Base-by-base conservation (phyloP, 2,329 filamentous ascomycete genomes). In the Sporothrix phasma region DNA sequence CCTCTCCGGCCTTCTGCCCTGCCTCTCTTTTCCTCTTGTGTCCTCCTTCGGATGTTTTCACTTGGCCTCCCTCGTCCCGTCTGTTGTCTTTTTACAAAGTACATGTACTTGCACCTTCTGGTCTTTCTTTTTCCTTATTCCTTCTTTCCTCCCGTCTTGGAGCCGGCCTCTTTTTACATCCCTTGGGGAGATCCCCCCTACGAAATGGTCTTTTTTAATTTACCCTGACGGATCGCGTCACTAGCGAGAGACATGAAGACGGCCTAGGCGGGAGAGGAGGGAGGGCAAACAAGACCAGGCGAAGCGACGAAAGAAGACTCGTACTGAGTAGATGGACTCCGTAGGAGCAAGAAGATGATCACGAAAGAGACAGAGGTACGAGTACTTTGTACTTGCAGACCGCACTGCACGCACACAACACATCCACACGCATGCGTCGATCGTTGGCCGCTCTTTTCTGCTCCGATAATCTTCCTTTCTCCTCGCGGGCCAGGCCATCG, bases 21-120 rank as follows among this genome's bases (percentile, higher is more conserved):
- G 53, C 37, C 53, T 58, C 41, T 60, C 56, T 43, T 59, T 59
- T 59, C 54, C 39, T 59, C 54, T 45, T 47, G 37, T 61, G 58
- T 47, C 13, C 13, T 24, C 54, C 15, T 45, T 59, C 26, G 31
- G 17, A 29, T 29, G 39, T 51, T 34, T 51, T 34, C 5, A 4
- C 26, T 22, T 19, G 10, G n/a, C 31, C 15, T 13, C 37, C 49
- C 15, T 26, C 47, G 19, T 17, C 17, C 39, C 51, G 31, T 39
- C 51, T 54, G 51, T 3, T 54, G n/a, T 10, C 11, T 61, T 47
- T 47, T 15, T 17, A 7, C 22, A 2, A n/a, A n/a, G n/a, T n/a
- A n/a, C n/a, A n/a, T n/a, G n/a, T n/a, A n/a, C n/a, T n/a, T n/a
- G n/a, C n/a, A n/a, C n/a, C n/a, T 53, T 34, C 13, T 3, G 37